These are phyloP conservation scores for Styphnolobium japonicum DNA, from an alignment of 306 rosid species.

Conservation along the genomic window DNA sequence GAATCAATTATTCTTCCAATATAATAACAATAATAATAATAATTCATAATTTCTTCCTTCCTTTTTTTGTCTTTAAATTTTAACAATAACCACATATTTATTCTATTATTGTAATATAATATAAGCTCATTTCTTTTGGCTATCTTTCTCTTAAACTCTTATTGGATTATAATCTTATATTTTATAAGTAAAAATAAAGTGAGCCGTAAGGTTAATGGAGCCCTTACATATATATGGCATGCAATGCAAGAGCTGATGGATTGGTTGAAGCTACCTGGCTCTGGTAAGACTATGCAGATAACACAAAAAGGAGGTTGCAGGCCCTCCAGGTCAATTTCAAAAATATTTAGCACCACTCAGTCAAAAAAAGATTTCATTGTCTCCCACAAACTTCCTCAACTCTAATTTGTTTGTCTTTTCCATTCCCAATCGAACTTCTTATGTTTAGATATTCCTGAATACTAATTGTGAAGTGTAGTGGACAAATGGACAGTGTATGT, in stretches of 20 bases:
- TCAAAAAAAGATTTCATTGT: background rate
- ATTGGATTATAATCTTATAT: background rate
- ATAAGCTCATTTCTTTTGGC: background rate
- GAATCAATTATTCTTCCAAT: too few relatives aligned
- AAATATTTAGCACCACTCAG: background rate
- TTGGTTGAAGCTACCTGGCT: background rate
- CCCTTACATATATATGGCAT: background rate
- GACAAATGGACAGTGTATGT: too few relatives aligned
- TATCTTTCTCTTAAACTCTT: background rate
- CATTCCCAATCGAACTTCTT: too few relatives aligned
- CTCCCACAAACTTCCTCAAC: constrained; percentile 9
- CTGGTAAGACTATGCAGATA: background rate
- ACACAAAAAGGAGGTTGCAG: background rate
- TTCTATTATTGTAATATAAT: too few relatives aligned
- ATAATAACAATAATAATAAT: too few relatives aligned
- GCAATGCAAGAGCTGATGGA: background rate
- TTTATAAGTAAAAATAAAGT: background rate
- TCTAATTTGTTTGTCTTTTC: too few relatives aligned
- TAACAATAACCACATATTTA: too few relatives aligned
- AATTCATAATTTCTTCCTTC: too few relatives aligned
- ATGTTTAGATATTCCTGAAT: too few relatives aligned
- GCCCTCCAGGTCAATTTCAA: background rate
- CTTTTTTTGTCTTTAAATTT: too few relatives aligned
- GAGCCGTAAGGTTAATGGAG: background rate
- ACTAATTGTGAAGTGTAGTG: too few relatives aligned